Percentiles rank a stretch among this genome's conserved stretches.
Evolutionary conservation across 352 stramenopile species (phyloP).

Genomic region (Pythium oligandrum): DNA sequence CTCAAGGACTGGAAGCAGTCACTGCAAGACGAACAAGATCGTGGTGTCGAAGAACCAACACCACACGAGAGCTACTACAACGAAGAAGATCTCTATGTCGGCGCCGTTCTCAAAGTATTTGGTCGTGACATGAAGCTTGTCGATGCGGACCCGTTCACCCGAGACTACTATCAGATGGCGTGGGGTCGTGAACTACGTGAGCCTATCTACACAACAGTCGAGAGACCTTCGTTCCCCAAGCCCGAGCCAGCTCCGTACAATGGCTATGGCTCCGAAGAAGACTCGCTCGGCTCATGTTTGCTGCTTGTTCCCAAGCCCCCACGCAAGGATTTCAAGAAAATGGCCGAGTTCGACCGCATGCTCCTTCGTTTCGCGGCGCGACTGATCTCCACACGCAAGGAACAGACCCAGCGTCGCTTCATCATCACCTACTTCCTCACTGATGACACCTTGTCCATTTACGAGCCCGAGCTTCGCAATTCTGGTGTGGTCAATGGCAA

Average conservation of each 20-base stretch:
- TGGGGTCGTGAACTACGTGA: constrained; percentile 45
- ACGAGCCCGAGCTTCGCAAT: constrained; percentile 75
- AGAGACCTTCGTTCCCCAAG: constrained; percentile 46
- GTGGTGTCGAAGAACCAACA: constrained; percentile 68
- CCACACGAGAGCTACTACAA: constrained; percentile 64
- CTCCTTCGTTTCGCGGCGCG: constrained; percentile 63
- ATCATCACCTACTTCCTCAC: constrained; percentile 81
- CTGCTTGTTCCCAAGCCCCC: constrained; percentile 63
- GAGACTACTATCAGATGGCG: constrained; percentile 66
- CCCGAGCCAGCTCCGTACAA: constrained; percentile 60
- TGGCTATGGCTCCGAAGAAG: constrained; percentile 72
- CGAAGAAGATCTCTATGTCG: constrained; percentile 59
- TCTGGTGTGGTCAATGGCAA: constrained; percentile 79
- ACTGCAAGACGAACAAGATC: constrained; percentile 66
- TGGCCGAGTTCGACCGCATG: constrained; percentile 73
- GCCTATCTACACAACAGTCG: constrained; percentile 38
- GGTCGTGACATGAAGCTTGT: constrained; percentile 64
- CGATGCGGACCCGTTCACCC: constrained; percentile 73
- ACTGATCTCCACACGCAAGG: constrained; percentile 71
- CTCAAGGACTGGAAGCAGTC: constrained; percentile 67
- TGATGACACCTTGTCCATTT: constrained; percentile 74
- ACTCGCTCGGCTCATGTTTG: constrained; percentile 64
- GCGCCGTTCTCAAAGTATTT: constrained; percentile 67
- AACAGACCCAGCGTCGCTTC: constrained; percentile 73
- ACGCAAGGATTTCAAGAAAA: constrained; percentile 79